phyloP scores from a whole-genome alignment of 2,329 filamentous ascomycete genomes.

The Fusarium irregulare region DNA sequence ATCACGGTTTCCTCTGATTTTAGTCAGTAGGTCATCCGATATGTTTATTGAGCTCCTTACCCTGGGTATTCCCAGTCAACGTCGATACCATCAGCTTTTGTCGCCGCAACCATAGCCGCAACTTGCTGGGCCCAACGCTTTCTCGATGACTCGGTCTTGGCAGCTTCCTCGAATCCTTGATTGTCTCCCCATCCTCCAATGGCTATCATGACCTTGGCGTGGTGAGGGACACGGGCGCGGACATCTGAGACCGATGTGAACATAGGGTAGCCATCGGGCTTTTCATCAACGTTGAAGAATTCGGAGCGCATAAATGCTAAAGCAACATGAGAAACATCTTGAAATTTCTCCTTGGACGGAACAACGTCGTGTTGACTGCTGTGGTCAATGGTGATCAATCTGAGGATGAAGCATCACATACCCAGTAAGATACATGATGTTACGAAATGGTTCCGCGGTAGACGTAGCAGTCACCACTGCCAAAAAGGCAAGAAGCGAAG shows the following conservation, averaged over 20 bases:
- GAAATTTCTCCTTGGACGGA: constrained; percentile 53
- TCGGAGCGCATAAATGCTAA: constrained; percentile 68
- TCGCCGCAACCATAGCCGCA: constrained; percentile 68
- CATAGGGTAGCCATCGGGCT: constrained; percentile 58
- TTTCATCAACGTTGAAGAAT: constrained; percentile 59
- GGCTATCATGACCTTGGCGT: constrained; percentile 74
- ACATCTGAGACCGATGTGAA: constrained; percentile 63
- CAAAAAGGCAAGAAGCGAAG: constrained; percentile 5
- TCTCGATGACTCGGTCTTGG: constrained; percentile 62
- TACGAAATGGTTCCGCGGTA: constrained; percentile 41
- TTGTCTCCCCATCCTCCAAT: constrained; percentile 82
- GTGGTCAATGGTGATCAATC: constrained; percentile 21
- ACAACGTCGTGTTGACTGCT: constrained; percentile 61
- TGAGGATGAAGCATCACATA: constrained; percentile 29
- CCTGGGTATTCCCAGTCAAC: constrained; percentile 75
- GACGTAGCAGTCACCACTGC: neutral
- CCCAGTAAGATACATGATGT: constrained; percentile 65
- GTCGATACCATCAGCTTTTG: constrained; percentile 72
- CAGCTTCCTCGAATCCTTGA: constrained; percentile 69
- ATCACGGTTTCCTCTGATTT: constrained; percentile 70
- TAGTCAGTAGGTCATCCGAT: neutral
- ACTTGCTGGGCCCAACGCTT: constrained; percentile 72
- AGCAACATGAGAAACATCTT: constrained; percentile 66
- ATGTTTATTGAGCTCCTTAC: constrained; percentile 42
- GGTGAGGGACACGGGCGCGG: constrained; percentile 59